Evolutionary conservation across 495 filamentous ascomycete species (phyloP).

Genomic region (Rhypophila decipiens): DNA sequence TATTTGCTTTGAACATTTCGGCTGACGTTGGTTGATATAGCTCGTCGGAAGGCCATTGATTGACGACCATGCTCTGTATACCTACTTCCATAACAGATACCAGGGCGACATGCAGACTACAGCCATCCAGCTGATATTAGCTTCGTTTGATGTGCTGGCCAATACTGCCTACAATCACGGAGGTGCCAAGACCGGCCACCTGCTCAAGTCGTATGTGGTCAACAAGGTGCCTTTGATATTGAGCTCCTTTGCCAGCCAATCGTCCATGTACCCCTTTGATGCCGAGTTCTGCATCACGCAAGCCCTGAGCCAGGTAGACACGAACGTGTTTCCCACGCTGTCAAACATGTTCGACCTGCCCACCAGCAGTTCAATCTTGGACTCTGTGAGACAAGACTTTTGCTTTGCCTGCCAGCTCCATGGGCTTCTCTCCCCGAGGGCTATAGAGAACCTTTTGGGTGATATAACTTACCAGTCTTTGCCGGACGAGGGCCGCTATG

Average conservation of each 20-base stretch:
- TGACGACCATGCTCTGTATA: slow-evolving; percentile 72
- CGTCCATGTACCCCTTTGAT: slow-evolving; percentile 54
- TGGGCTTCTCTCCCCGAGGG: slow-evolving; percentile 66
- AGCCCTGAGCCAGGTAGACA: slow-evolving; percentile 69
- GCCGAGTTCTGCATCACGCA: slow-evolving; percentile 74
- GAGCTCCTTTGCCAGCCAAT: slow-evolving; percentile 48
- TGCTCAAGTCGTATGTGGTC: slow-evolving; percentile 85
- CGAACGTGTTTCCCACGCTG: slow-evolving; percentile 72
- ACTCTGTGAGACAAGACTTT: slow-evolving; percentile 84
- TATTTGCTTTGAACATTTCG: too few species aligned
- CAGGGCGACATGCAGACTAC: slow-evolving; percentile 70
- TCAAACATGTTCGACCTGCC: slow-evolving; percentile 72
- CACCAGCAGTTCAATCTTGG: slow-evolving; percentile 64
- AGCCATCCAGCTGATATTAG: slow-evolving; percentile 72
- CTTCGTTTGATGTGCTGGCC: slow-evolving; percentile 81
- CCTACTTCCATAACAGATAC: slow-evolving; percentile 76
- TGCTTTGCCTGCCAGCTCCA: slow-evolving; percentile 87
- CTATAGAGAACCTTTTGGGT: slow-evolving; percentile 73
- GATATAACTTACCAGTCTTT: slow-evolving; percentile 80
- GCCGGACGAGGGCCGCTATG: slow-evolving; percentile 66
- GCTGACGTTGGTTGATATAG: slow-evolving; percentile 41
- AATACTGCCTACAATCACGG: slow-evolving; percentile 80
- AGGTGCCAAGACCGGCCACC: slow-evolving; percentile 58
- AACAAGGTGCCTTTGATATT: slow-evolving; percentile 88
- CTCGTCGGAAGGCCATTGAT: slow-evolving; percentile 75